phyloP scores from a whole-genome alignment of 306 rosid genomes.

The Calophaca sinica region DNA sequence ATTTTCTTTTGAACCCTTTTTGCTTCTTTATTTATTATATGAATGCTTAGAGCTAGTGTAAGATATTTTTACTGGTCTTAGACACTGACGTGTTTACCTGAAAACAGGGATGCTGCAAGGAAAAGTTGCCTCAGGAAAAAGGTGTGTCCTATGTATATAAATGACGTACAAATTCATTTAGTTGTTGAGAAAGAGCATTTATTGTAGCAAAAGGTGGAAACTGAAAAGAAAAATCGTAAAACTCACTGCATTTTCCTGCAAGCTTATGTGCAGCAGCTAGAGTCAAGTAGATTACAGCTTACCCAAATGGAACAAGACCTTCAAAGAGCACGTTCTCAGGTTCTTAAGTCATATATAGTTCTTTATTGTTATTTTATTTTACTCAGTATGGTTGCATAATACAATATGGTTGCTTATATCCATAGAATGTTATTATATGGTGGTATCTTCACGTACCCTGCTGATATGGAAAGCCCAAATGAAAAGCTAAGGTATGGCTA shows the following conservation, averaged over 20 bases:
- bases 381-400: no score
- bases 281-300: constrained; percentile 86
- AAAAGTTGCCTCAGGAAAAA: constrained; percentile 94
- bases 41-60: not conserved
- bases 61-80: constrained; percentile 30
- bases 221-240: not conserved
- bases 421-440: no score
- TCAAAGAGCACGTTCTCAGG: constrained; percentile 92
- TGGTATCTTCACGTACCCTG: no score
- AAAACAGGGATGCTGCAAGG: constrained; percentile 95
- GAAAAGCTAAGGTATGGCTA: no score
- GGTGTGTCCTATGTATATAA: constrained; percentile 51
- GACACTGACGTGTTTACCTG: constrained; percentile 92
- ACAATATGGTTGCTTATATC: no score
- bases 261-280: constrained; percentile 96
- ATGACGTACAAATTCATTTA: not conserved
- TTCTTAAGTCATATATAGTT: constrained; percentile 38
- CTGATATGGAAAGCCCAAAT: no score
- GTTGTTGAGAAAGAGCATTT: constrained; percentile 2
- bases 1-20: not conserved
- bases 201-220: not conserved
- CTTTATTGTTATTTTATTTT: not conserved
- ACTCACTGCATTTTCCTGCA: constrained; percentile 39
- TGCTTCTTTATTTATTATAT: not conserved
- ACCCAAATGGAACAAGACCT: constrained; percentile 91